phyloP scores from a whole-genome alignment of 441 rosid species.

The Gossypium trilobum region DNA sequence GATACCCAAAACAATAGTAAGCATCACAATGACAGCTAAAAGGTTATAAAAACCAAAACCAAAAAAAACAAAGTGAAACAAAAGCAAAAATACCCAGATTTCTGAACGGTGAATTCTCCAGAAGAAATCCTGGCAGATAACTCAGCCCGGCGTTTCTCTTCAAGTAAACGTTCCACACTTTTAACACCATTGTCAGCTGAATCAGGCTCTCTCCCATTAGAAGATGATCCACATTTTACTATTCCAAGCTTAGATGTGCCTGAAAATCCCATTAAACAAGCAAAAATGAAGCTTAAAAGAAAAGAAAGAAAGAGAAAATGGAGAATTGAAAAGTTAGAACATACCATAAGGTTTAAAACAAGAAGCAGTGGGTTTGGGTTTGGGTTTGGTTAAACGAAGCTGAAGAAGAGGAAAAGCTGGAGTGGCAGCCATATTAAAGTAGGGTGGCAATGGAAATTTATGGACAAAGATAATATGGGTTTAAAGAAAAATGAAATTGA shows the following conservation, averaged over 20 bases:
- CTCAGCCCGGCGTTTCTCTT: slow-evolving; percentile 67
- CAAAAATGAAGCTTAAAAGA: background rate
- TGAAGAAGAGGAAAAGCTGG: slow-evolving; percentile 26
- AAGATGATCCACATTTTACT: slow-evolving; percentile 32
- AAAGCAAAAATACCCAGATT: slow-evolving; percentile 41
- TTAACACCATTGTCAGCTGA: slow-evolving; percentile 32
- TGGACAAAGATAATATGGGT: background rate
- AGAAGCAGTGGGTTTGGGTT: slow-evolving; percentile 18
- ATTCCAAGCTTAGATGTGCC: slow-evolving; percentile 24
- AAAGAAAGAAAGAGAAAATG: background rate
- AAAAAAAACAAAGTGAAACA: background rate
- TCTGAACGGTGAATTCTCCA: slow-evolving; percentile 65
- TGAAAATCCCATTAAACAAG: slow-evolving; percentile 6
- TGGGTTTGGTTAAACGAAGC: slow-evolving; percentile 15
- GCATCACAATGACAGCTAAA: background rate
- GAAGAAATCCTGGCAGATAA: slow-evolving; percentile 77
- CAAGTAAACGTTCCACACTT: slow-evolving; percentile 39
- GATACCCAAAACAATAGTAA: background rate
- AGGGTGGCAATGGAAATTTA: background rate
- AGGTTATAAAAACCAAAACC: background rate
- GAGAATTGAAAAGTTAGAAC: background rate
- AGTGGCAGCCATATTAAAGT: slow-evolving; percentile 27
- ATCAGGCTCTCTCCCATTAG: slow-evolving; percentile 60
- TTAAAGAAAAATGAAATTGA: background rate
- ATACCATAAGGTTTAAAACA: slow-evolving; percentile 9